Evolutionary conservation across 1,284 basidiomycete genomes (phyloP).

Genomic region (Trichosporon sp.): DNA sequence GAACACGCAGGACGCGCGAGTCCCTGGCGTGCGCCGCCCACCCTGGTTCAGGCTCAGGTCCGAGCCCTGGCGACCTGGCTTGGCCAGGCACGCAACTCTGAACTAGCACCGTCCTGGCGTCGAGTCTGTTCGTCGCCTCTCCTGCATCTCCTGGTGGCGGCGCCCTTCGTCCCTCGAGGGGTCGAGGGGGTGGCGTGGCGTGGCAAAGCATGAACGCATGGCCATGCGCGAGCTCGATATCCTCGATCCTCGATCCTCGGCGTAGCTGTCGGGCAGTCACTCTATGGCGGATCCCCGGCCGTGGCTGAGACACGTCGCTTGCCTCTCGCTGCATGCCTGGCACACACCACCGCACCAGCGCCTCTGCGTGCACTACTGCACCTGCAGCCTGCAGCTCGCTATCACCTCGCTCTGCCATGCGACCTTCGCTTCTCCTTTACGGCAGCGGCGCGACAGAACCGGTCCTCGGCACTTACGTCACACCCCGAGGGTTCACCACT

Average conservation of each 20-base stretch:
- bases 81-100: too few relatives aligned
- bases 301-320: slow-evolving; percentile 22
- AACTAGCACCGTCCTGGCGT: not conserved
- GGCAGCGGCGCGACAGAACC: slow-evolving; percentile 9
- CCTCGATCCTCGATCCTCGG: not conserved
- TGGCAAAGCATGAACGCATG: not conserved
- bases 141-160: not conserved
- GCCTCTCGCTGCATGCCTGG: not conserved
- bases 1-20: not conserved
- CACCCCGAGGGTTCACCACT: slow-evolving; percentile 9
- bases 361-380: not conserved
- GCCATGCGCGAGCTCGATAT: too few relatives aligned
- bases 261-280: not conserved
- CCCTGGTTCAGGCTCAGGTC: not conserved
- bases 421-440: slow-evolving; percentile 6
- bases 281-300: slow-evolving; percentile 3
- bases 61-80: not conserved
- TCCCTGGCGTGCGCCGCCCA: not conserved
- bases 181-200: not conserved
- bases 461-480: slow-evolving; percentile 18
- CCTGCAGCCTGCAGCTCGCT: too few relatives aligned
- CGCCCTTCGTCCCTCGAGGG: not conserved
- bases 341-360: not conserved
- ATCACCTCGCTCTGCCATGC: not conserved
- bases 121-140: not conserved